A percentile compares a stretch with the other conserved stretches of the same genome.
Evolutionary conservation across 768 basidiomycete species (phyloP).

Genomic region (Pleurotus giganteus): DNA sequence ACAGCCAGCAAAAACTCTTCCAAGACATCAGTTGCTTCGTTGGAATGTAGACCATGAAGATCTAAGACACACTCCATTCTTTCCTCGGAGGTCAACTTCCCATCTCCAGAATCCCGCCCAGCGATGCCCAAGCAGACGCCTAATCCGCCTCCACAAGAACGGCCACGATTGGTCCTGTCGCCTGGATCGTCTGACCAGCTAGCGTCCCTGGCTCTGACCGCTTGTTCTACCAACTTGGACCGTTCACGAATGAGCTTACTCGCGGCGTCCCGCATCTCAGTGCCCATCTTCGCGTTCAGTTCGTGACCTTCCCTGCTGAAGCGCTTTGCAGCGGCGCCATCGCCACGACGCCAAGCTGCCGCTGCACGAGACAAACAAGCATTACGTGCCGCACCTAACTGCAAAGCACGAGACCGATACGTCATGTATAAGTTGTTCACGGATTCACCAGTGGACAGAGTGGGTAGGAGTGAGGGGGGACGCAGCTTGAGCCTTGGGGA

Average conservation of each 20-base stretch:
- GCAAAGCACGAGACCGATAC: slow-evolving; percentile 84
- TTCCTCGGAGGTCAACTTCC: slow-evolving; percentile 74
- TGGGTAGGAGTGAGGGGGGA: slow-evolving; percentile 81
- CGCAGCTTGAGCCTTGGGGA: slow-evolving; percentile 86
- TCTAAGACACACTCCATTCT: slow-evolving; percentile 86
- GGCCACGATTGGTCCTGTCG: slow-evolving; percentile 75
- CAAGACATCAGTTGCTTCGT: slow-evolving; percentile 88
- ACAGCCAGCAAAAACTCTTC: slow-evolving; percentile 88
- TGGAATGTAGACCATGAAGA: slow-evolving; percentile 90
- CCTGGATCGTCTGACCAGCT: slow-evolving; percentile 82
- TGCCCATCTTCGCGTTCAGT: slow-evolving; percentile 86
- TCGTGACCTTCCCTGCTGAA: slow-evolving; percentile 95
- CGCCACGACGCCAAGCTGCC: slow-evolving; percentile 93
- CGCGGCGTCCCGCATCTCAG: slow-evolving; percentile 85
- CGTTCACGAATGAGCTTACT: slow-evolving; percentile 83
- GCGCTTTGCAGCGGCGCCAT: slow-evolving; percentile 92
- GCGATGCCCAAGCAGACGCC: slow-evolving; percentile 91
- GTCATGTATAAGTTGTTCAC: slow-evolving; percentile 83
- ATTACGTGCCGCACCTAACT: slow-evolving; percentile 91
- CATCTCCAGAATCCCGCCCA: slow-evolving; percentile 46
- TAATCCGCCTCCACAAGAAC: slow-evolving; percentile 72
- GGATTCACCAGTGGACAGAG: slow-evolving; percentile 80
- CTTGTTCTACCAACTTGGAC: slow-evolving; percentile 69
- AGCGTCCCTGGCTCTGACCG: slow-evolving; percentile 66
- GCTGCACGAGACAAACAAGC: slow-evolving; percentile 93